Conservation (phyloP, 1,139 yeast species). For the Blastobotrys malaysiensis region DNA sequence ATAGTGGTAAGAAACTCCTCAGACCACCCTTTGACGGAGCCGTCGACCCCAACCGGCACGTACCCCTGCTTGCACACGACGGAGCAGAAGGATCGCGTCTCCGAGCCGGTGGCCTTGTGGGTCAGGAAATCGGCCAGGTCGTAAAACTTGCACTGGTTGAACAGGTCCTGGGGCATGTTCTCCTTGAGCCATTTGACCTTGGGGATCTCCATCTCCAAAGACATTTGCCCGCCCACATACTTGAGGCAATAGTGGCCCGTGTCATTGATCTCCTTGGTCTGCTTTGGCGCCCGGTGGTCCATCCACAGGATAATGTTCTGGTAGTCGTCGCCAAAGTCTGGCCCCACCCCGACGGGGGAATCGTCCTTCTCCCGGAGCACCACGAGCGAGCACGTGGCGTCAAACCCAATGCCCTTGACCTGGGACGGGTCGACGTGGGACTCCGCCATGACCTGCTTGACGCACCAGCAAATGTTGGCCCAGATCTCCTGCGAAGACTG, state of each 20-base stretch:
- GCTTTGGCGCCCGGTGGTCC: conserved; percentile 96
- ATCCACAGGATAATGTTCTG: conserved; percentile 93
- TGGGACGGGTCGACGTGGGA: conserved; percentile 61
- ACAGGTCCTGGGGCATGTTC: conserved; percentile 62
- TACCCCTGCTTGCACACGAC: conserved; percentile 95
- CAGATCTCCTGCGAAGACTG: conserved; percentile 93
- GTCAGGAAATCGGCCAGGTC: conserved; percentile 90
- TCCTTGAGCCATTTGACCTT: conserved; percentile 95
- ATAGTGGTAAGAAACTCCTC: conserved; percentile 61
- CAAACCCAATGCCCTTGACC: conserved; percentile 88
- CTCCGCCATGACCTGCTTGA: conserved; percentile 63
- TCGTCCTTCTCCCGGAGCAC: conserved; percentile 64
- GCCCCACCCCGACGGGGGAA: conserved; percentile 84
- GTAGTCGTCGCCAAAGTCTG: conserved; percentile 64
- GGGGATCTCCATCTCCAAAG: conserved; percentile 96
- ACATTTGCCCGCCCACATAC: conserved; percentile 97
- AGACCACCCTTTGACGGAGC: conserved; percentile 85
- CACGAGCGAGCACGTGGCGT: conserved; percentile 94
- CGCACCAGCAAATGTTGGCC: conserved; percentile 82
- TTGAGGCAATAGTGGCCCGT: conserved; percentile 73
- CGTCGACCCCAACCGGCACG: conserved; percentile 86
- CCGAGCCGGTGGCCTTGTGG: conserved; percentile 81
- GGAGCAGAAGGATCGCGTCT: conserved; percentile 82
- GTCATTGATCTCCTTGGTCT: conserved; percentile 73
- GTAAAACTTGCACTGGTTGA: conserved; percentile 71